Base-by-base conservation (phyloP, 1,284 basidiomycete species). In the Gomphus bonarii region DNA sequence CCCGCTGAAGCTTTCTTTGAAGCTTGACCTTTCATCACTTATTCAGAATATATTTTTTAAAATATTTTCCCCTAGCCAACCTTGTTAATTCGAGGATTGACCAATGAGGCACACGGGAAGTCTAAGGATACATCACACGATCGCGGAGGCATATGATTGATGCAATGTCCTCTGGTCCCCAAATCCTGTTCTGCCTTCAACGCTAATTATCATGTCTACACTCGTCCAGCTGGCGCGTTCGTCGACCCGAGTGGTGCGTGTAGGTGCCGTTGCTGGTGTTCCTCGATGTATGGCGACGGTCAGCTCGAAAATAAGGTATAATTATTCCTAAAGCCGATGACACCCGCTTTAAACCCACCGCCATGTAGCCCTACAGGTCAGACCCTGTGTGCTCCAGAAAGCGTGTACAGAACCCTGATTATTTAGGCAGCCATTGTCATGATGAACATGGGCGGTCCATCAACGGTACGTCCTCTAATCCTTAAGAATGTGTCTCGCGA, bases 361-460 rank as follows among this genome's bases (percentile, higher is more conserved):
- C 8, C 33, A 1, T 35, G 33, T 35, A 54, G 54, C 16, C 55
- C 55, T 31, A 48, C 55, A 57, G 59, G 50, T 60, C 31, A 51
- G 36, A 8, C 8, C 9, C 11, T 40, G 25, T 22, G 22, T 22
- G 5, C 14, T 33, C 8, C 4, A 20, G 31, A 35, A 35, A 36
- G 18, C 30, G 42, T 51, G 14, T 18, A 10, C 38, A 44, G 2
- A 40, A 25, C 50, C 38, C 22, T 18, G 28, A 12, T 52, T 12
- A 3, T 14, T 7, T 52, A 33, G 18, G 9, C 61, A 89, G 95
- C 88, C 42, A 81, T 99, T 59, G 90, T 99, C 35, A 91, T 99
- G 88, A 78, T 99, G 75, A 99, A 98, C 73, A 98, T 99, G 95
- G 95, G 95, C 49, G 95, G 95, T 0, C 95, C 95, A 10, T 83